Evolutionary conservation across 176 grass and related monocot genomes (phyloP), one percentile per base, ranked within the genome.

Genomic region (Ampelocalamus luodianensis): DNA sequence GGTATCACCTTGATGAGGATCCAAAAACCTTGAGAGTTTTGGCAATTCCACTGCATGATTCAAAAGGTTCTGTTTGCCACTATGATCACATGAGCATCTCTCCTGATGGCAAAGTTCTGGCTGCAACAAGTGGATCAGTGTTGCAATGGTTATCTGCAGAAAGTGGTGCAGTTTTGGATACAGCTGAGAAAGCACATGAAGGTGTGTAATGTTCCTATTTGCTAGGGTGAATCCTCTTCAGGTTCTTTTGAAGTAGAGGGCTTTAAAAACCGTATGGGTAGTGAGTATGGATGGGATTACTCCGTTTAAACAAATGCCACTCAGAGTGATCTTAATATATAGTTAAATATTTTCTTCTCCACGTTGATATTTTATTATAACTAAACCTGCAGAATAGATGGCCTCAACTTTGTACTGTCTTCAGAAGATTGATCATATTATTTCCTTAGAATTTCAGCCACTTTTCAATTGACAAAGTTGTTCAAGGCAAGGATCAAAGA

Each of bases 1-100:
- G 93, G 39, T 99, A 99, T 80, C 93, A 99, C 86, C 93, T 99
- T 78, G 97, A 96, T 26, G 97, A 96, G 90, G 97, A 99, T 55
- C 97, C 93, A 6, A 99, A 99, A 86, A 94, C 93, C 67, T 76
- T 96, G 82, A 94, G 81, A 93, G 76, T 94, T 78, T 92, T 99
- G 0, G 23, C 87, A 61, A 92, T 99, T 80, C 93, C 91, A 65
- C 84, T 96, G 37, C 85, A 88, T 76, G 97, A 99, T 79, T 79
- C 88, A 46, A 96, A 96, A 88, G 97, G 90, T 59, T 79, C 84
- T 65, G 51, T 82, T 81, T 91, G 93, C 75, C 74, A 78, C 5
- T 96, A 99, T 85, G 88, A 99, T 71, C 93, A 96, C 76, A 92
- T 99, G 81, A 89, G 74, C 67, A 79, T 96, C 60, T 94, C 93